These are phyloP conservation scores for Telopea speciosissima DNA, from an alignment of 177 flowering plant genomes.

Conservation along the genomic window DNA sequence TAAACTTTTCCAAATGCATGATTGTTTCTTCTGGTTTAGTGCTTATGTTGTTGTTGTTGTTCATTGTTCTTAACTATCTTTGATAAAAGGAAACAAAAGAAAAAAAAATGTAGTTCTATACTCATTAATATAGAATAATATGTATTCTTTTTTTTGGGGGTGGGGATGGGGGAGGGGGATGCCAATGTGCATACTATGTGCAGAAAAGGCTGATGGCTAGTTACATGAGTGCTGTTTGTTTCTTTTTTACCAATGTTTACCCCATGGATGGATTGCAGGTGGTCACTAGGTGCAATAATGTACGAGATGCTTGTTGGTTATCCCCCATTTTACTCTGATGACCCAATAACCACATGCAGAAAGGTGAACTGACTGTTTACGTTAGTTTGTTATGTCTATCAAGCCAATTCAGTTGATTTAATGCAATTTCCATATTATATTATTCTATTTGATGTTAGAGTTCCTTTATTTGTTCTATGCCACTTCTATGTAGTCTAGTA, in stretches of 20 bases:
- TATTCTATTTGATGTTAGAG: neutral
- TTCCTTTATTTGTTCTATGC: neutral
- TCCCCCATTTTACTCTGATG: slow-evolving; percentile 87
- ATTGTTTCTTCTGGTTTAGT: too few relatives aligned
- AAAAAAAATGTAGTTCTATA: too few relatives aligned
- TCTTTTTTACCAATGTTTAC: neutral
- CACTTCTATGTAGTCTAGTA: too few relatives aligned
- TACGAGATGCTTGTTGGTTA: slow-evolving; percentile 95
- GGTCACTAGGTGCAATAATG: slow-evolving; percentile 95
- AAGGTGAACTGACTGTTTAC: slow-evolving; percentile 41
- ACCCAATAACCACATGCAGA: slow-evolving; percentile 80
- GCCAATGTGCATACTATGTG: too few relatives aligned
- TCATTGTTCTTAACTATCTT: too few relatives aligned
- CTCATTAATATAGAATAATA: too few relatives aligned
- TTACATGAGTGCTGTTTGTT: neutral
- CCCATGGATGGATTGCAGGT: slow-evolving; percentile 40
- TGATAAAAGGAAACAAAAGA: too few relatives aligned
- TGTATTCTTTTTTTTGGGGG: too few relatives aligned
- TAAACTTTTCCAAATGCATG: too few relatives aligned
- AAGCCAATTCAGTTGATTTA: slow-evolving; percentile 6
- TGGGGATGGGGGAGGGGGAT: too few relatives aligned
- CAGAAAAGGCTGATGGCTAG: too few relatives aligned
- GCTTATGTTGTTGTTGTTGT: too few relatives aligned
- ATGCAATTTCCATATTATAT: neutral
- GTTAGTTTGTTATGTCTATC: slow-evolving; percentile 1